Percentiles rank a stretch among this genome's conserved stretches.
These are phyloP conservation scores for Leccinum subgranulosum DNA, from an alignment of 768 basidiomycete genomes.

Conservation along the genomic window DNA sequence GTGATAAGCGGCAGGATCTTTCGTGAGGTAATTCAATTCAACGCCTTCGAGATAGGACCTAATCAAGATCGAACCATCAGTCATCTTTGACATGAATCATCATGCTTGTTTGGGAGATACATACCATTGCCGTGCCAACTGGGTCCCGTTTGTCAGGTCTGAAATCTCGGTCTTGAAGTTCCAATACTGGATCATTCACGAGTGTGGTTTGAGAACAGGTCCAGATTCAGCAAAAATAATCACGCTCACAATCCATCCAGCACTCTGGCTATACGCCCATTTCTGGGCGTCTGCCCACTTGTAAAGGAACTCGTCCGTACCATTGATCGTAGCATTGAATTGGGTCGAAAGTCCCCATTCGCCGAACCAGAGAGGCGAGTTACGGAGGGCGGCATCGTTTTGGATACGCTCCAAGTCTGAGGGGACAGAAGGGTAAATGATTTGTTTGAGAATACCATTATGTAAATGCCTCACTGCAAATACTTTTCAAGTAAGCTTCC, in stretches of 20 bases:
- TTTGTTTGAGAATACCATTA: not conserved
- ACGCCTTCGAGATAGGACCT: conserved; percentile 74
- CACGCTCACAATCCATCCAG: conserved; percentile 63
- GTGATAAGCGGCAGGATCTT: conserved; percentile 54
- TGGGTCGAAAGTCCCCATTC: conserved; percentile 66
- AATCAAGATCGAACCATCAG: not conserved
- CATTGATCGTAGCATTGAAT: conserved; percentile 56
- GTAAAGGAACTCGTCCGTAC: conserved; percentile 56
- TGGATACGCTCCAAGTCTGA: conserved; percentile 60
- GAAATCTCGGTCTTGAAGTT: not conserved
- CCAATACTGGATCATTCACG: not conserved
- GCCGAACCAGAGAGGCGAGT: conserved; percentile 53
- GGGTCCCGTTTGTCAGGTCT: not conserved
- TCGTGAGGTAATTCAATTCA: conserved; percentile 55
- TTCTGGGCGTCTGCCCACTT: conserved; percentile 81
- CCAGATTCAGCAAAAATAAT: not conserved
- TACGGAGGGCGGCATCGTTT: conserved; percentile 39
- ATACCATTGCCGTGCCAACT: not conserved
- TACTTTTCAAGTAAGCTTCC: conserved; percentile 59
- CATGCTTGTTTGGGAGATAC: not conserved
- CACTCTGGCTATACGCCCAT: conserved; percentile 52
- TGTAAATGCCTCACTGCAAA: conserved; percentile 57
- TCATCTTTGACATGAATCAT: not conserved
- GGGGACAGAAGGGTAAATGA: not conserved
- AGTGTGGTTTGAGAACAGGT: not conserved